Percentiles rank a stretch among this genome's conserved stretches.
Evolutionary conservation across 2,329 filamentous ascomycete genomes (phyloP).

Genomic region (Paecilomyces dactylethromorphus): DNA sequence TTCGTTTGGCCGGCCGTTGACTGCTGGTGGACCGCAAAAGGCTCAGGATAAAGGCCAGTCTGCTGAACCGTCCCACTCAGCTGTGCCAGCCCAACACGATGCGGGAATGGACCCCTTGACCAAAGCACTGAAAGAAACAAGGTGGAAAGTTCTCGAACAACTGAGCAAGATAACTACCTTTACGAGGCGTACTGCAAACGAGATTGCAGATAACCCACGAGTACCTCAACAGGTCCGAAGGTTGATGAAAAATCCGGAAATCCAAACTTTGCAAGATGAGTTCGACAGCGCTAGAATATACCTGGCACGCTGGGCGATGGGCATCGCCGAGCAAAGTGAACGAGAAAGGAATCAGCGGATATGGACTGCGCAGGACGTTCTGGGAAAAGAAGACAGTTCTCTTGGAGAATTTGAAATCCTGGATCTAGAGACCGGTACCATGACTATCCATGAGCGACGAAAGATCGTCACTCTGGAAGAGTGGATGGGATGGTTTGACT

Average conservation of each 20-base stretch:
- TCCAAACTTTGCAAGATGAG: conserved; percentile 91
- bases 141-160: conserved; percentile 95
- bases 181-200: conserved; percentile 83
- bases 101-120: conserved; percentile 86
- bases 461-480: conserved; percentile 74
- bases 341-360: conserved; percentile 76
- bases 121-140: conserved; percentile 87
- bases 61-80: conserved; percentile 32
- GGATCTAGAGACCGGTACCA: conserved; percentile 65
- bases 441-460: conserved; percentile 70
- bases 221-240: conserved; percentile 81
- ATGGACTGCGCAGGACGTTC: conserved; percentile 86
- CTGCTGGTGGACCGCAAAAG: conserved; percentile 38
- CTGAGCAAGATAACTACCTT: conserved; percentile 97
- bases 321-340: conserved; percentile 94
- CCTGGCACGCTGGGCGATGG: conserved; percentile 95
- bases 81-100: conserved; percentile 43
- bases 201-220: conserved; percentile 84
- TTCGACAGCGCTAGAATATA: conserved; percentile 96
- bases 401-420: conserved; percentile 95
- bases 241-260: conserved; percentile 82
- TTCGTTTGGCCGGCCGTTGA: conserved; percentile 58
- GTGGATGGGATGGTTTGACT: conserved; percentile 88
- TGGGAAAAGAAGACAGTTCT: conserved; percentile 90
- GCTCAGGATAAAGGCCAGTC: conserved; percentile 27